Evolutionary conservation across 768 basidiomycete species (phyloP), one percentile per base, ranked within the genome.

Genomic region (Candolleomyces eurysporus): DNA sequence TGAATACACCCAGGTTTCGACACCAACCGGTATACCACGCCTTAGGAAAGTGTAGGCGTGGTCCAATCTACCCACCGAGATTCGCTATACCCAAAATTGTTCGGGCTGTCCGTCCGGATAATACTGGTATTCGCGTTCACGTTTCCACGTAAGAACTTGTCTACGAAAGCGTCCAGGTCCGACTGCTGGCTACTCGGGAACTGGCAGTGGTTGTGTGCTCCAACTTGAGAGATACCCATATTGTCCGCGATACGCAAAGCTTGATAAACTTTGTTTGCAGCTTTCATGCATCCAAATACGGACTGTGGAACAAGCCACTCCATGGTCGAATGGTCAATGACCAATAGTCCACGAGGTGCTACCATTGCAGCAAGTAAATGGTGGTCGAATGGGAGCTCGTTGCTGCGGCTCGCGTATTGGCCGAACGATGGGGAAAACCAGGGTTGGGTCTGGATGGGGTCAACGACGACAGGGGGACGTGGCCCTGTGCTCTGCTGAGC

Each of bases 381-480:
- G 72, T 85, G 84, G 72, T 85, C 84, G 69, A 78, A 79, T 16
- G 83, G 82, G 26, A 85, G 79, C 52, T 63, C 66, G 61, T 71
- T 70, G 39, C 83, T 73, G 31, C 74, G 69, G 70, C 73, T 75
- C 19, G 77, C 78, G 72, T 73, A 83, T 58, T 72, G 67, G 65
- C 76, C 71, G 72, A 84, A 84, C 55, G 63, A 65, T 17, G 73
- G 68, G 21, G 79, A 80, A 76, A 84, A 82, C 82, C 82, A 84
- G 22, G 83, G 81, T 67, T 84, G 84, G 72, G 84, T 82, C 49
- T 19, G n/a, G 57, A 22, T 32, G 30, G 70, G 68, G 53, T 83
- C 77, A 65, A 84, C 83, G 66, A 84, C 78, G 36, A 76, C 75
- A 3, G 82, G 80, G 6, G 81, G 81, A 67, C 83, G 82, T 1